These are phyloP conservation scores for Ogataea populi-albae DNA, from an alignment of 805 yeast genomes.

Conservation along the genomic window DNA sequence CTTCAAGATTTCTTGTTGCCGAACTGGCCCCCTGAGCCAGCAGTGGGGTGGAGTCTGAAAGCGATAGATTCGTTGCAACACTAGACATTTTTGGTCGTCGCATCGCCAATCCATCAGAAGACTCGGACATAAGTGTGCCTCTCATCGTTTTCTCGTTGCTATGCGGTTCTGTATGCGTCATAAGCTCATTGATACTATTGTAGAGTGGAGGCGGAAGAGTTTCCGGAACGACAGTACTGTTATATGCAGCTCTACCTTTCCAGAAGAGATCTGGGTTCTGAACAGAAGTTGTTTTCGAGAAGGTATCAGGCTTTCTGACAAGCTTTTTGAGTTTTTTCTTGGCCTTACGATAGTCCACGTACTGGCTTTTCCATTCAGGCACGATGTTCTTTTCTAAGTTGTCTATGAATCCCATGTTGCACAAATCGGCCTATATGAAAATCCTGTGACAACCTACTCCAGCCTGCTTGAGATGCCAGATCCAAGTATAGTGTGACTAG, in stretches of 20 bases:
- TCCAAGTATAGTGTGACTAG: too few relatives aligned
- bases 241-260: neutral
- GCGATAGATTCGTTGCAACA: too few relatives aligned
- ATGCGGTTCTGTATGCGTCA: neutral
- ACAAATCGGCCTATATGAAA: too few relatives aligned
- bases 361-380: conserved; percentile 88
- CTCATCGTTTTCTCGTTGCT: neutral
- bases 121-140: neutral
- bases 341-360: conserved; percentile 63
- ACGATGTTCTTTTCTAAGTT: conserved; percentile 64
- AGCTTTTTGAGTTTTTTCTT: conserved; percentile 37
- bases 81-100: neutral
- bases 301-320: conserved; percentile 2
- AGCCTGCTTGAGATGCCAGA: neutral
- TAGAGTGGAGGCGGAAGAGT: neutral
- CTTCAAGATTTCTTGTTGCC: conserved; percentile 1
- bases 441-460: neutral
- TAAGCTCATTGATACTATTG: neutral
- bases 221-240: neutral
- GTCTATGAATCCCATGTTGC: conserved; percentile 66
- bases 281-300: neutral
- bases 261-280: neutral
- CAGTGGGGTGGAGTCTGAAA: neutral
- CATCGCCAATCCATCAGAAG: neutral
- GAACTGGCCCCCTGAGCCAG: neutral